Base-by-base conservation (phyloP, 177 flowering plant species). In the Vitis hybrid region DNA sequence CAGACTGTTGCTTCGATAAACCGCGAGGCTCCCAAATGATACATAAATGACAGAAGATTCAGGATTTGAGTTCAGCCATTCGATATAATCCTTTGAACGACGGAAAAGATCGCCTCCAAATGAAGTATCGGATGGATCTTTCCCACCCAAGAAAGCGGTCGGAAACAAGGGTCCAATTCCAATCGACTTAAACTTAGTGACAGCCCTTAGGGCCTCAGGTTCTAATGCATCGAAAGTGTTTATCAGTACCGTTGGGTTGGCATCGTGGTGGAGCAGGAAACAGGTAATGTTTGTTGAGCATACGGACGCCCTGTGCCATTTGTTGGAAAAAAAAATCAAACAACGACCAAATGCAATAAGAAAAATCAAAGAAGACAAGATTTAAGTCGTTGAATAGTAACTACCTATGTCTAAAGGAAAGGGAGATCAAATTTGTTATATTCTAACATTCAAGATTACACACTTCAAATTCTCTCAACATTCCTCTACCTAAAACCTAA, bases 191-290 rank as follows among this genome's bases (percentile, higher is more conserved):
- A 73, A 18, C 45, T 64, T 64, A 2, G 72, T 59, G 3, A 76
- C 29, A 1, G 74, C 76, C 7, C 14, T 52, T 0, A 86, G 2
- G 1, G 80, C 80, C 0, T 69, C 76, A 1, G 45, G 39, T 53
- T 87, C 90, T 10, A 85, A 63, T 2, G 74, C 82, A 20, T 83
- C 82, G 53, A 80, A 86, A 2, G 83, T 71, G 67, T 86, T 86
- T 9, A 83, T 75, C 2, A 84, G 75, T 6, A 83, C 70, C 8
- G 2, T 73, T 1, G 79, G 77, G 5, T 70, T 73, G 22, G 12
- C 4, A 13, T 77, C 82, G 3, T 65, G 26, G 5, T 50, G 29
- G 0, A 83, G 16, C 3, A 82, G 11, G 63, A 79, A 83, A 0
- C 87, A 81, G 5, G 90, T 89, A 2, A 86, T 26, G 0, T 26